A percentile compares a stretch with the other conserved stretches of the same genome.
These are phyloP conservation scores for Aristolochia californica DNA, from an alignment of 164 flowering plant species.

Conservation along the genomic window DNA sequence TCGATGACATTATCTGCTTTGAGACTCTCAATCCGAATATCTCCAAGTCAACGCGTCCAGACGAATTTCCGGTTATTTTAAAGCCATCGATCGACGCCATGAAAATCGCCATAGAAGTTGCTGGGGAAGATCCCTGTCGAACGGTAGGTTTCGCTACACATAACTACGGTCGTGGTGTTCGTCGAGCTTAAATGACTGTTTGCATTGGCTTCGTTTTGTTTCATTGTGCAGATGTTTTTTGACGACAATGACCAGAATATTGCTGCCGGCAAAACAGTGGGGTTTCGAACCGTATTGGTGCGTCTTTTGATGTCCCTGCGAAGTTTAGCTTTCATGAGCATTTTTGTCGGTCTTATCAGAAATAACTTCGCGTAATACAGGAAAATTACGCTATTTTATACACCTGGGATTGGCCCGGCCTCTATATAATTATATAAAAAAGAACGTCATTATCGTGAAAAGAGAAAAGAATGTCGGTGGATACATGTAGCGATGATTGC, in stretches of 20 bases:
- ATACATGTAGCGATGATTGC: no score
- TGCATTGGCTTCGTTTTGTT: neutral
- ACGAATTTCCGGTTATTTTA: conserved; percentile 61
- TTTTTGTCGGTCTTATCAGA: neutral
- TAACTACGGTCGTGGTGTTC: neutral
- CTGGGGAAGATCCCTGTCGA: conserved; percentile 53
- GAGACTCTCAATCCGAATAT: conserved; percentile 81
- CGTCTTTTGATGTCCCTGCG: neutral
- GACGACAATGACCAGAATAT: conserved; percentile 65
- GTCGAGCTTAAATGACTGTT: neutral
- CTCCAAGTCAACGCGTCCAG: conserved; percentile 34
- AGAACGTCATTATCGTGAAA: no score
- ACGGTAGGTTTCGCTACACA: conserved; percentile 30
- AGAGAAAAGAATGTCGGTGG: no score
- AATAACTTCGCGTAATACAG: no score
- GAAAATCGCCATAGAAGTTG: conserved; percentile 42
- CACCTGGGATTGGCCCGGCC: no score
- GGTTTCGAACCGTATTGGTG: conserved; percentile 75
- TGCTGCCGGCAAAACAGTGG: conserved; percentile 57
- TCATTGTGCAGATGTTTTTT: conserved; percentile 50
- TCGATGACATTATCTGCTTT: conserved; percentile 77
- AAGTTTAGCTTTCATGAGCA: neutral
- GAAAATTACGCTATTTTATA: no score
- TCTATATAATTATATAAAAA: no score
- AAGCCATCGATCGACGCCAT: conserved; percentile 78